Evolutionary conservation across 2,329 filamentous ascomycete genomes (phyloP).

Genomic region (Colletotrichum cordylinicola): DNA sequence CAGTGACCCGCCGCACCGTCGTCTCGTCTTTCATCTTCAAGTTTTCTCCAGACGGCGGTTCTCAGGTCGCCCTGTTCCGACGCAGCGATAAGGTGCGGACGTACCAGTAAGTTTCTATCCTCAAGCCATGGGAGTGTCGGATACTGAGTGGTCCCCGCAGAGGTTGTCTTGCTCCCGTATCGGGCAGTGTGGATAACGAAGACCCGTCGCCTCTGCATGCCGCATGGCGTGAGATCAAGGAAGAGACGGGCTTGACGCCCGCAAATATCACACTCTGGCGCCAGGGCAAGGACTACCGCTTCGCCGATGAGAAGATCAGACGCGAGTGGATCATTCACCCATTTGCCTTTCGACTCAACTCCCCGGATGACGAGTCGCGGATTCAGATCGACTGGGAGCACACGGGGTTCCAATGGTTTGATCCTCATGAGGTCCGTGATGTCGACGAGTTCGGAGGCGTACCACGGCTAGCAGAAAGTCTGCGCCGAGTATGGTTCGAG

Average conservation of each 20-base stretch:
- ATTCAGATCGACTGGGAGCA: constrained; percentile 70
- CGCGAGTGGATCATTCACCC: constrained; percentile 69
- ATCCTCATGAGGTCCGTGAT: constrained; percentile 54
- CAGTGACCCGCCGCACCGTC: constrained; percentile 39
- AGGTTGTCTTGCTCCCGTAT: constrained; percentile 66
- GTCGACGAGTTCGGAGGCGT: constrained; percentile 56
- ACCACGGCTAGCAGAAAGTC: constrained; percentile 61
- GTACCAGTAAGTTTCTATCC: constrained; percentile 55
- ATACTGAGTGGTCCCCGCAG: constrained; percentile 29
- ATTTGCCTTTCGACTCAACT: constrained; percentile 62
- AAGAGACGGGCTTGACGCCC: constrained; percentile 63
- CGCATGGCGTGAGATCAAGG: constrained; percentile 66
- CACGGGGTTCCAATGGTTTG: constrained; percentile 61
- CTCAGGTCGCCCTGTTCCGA: constrained; percentile 65
- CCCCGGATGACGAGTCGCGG: constrained; percentile 42
- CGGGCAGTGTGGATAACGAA: constrained; percentile 61
- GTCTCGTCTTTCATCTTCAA: constrained; percentile 59
- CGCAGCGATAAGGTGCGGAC: constrained; percentile 64
- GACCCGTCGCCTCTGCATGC: constrained; percentile 60
- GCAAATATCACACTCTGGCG: constrained; percentile 56
- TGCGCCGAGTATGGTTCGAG: constrained; percentile 66
- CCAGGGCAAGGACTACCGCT: constrained; percentile 63
- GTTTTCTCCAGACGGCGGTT: constrained; percentile 39
- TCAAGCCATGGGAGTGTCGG: not conserved
- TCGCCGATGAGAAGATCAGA: constrained; percentile 56